Evolutionary conservation across 2,329 filamentous ascomycete species (phyloP), one percentile per base, ranked within the genome.

Genomic region (Aspergillus amoenus): DNA sequence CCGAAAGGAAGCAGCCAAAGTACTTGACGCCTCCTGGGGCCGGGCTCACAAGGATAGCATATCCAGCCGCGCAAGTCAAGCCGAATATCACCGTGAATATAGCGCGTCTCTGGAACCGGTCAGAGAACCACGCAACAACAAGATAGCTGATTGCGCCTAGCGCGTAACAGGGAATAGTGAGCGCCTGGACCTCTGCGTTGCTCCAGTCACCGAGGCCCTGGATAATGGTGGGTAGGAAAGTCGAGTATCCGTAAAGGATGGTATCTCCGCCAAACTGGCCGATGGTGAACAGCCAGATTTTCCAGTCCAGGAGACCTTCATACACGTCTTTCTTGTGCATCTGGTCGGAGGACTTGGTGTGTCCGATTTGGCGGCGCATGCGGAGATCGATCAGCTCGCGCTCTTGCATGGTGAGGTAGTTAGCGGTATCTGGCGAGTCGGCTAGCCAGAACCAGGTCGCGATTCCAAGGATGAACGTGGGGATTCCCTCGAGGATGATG

Each of bases 401-500:
- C 21, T 57, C 55, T 17, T 45, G 30, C 24, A 44, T 42, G 44
- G 56, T 54, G 21, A 58, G 37, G 18, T 58, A 58, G 45, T 54
- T 45, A 2, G 50, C 49, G 5, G 50, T 39, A 13, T 58, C 56
- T 3, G 56, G 56, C 2, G 50, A 40, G 41, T 58, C 56, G 8
- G 56, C 56, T 3, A 58, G 43, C 56, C 50, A 54, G 13, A 30
- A 58, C 50, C 51, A 58, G 44, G 49, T 37, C 3, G 56, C 44
- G 32, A 58, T 51, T 6, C 56, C 56, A 3, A 58, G 50, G 17
- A 58, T 12, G 17, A 58, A 39, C 2, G 56, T 58, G 6, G 56
- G 56, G 32, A 58, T 54, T 2, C 56, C 56, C n/a, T 58, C 56
- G 17, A 58, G 50, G 40, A 58, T 58, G 17, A 58, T 58, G 41